Conservation (phyloP, 1,139 yeast genomes). For the Saccharomycopsis hybrid region DNA sequence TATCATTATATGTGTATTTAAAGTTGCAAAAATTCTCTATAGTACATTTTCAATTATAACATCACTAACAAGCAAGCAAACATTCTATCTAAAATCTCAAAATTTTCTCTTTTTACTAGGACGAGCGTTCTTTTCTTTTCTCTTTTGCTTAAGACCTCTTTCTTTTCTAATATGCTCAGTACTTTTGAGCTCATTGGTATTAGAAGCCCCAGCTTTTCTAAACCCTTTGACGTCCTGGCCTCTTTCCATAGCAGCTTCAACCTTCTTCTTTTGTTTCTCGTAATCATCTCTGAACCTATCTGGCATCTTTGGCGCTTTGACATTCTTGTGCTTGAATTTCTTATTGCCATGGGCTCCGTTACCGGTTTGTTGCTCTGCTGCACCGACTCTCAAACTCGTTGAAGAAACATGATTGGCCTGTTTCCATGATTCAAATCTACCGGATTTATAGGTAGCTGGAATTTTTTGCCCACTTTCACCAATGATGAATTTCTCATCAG, state of each 20-base stretch:
- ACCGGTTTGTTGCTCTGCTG: slow-evolving; percentile 36
- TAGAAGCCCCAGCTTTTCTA: slow-evolving; percentile 39
- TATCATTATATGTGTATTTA: too few species aligned
- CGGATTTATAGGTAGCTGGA: slow-evolving; percentile 89
- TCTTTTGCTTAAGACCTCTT: slow-evolving; percentile 62
- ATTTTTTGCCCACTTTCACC: slow-evolving; percentile 93
- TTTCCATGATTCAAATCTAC: slow-evolving; percentile 90
- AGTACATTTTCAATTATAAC: too few species aligned
- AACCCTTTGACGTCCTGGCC: slow-evolving; percentile 75
- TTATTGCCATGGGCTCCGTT: slow-evolving; percentile 32
- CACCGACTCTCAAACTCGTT: slow-evolving; percentile 43
- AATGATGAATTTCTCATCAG: slow-evolving; percentile 79
- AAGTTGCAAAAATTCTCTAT: too few species aligned
- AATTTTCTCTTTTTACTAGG: slow-evolving; percentile 46
- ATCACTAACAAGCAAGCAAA: too few species aligned
- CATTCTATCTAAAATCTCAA: background rate
- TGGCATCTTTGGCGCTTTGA: slow-evolving; percentile 80
- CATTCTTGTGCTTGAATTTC: slow-evolving; percentile 66
- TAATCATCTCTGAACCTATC: slow-evolving; percentile 87
- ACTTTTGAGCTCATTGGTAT: slow-evolving; percentile 54
- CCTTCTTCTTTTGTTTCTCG: slow-evolving; percentile 76
- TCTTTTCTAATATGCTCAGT: slow-evolving; percentile 75
- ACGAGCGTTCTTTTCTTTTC: slow-evolving; percentile 81
- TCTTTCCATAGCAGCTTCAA: slow-evolving; percentile 68
- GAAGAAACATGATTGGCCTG: slow-evolving; percentile 56